Percentiles rank a stretch among this genome's conserved stretches.
Evolutionary conservation across 148 eudicot genomes (phyloP).

Genomic region (Vaccinium corymbosum): DNA sequence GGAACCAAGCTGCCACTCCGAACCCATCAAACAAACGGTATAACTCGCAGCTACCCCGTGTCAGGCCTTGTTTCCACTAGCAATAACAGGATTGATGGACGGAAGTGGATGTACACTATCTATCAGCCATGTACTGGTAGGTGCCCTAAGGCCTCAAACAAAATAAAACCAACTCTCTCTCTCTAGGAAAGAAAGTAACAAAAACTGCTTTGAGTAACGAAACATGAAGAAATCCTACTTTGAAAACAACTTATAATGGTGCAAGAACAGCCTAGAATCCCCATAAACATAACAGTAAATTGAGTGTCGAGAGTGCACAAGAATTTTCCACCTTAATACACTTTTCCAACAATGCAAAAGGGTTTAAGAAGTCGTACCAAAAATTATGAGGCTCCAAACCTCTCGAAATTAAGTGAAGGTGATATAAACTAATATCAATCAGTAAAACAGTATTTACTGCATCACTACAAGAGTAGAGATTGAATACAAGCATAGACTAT

Average conservation of each 20-base stretch:
- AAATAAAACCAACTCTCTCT: too few species aligned
- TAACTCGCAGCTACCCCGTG: not conserved
- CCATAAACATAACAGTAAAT: not conserved
- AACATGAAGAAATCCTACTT: not conserved
- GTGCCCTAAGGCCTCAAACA: not conserved
- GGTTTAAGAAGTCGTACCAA: not conserved
- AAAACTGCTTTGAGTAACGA: not conserved
- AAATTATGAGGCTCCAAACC: not conserved
- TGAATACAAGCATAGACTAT: not conserved
- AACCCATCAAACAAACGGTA: not conserved
- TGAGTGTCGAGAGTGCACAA: not conserved
- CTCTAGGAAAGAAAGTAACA: not conserved
- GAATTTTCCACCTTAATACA: conserved; percentile 1
- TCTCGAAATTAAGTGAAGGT: not conserved
- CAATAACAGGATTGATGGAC: not conserved
- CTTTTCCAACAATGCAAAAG: not conserved
- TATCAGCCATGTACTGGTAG: too few species aligned
- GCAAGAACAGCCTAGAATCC: not conserved
- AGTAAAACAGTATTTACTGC: not conserved
- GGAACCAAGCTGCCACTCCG: not conserved
- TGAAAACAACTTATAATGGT: not conserved
- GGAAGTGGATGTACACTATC: not conserved
- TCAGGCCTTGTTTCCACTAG: too few species aligned
- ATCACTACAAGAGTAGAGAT: not conserved
- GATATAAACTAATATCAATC: not conserved